These are phyloP conservation scores for Anethum foeniculum DNA, from an alignment of 140 eudicot species.

Conservation along the genomic window DNA sequence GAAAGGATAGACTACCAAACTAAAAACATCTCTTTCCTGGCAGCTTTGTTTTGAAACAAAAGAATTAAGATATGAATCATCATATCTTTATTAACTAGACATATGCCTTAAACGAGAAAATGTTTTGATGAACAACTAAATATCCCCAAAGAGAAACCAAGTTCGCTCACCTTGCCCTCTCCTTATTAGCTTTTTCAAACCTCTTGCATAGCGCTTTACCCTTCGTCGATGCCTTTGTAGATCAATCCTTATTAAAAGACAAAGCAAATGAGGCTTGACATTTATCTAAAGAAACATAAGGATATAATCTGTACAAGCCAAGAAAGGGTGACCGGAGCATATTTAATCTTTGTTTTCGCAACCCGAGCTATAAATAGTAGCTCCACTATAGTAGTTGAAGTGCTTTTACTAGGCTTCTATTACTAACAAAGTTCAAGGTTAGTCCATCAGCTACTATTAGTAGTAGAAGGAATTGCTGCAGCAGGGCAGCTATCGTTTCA, in stretches of 20 bases:
- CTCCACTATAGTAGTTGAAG: not conserved
- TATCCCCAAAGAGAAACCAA: too few relatives aligned
- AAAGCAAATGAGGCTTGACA: slow-evolving; percentile 7
- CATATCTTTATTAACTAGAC: not conserved
- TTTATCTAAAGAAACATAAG: not conserved
- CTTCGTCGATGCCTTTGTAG: slow-evolving; percentile 87
- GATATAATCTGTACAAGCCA: not conserved
- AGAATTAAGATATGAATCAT: not conserved
- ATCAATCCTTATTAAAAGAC: slow-evolving; percentile 57
- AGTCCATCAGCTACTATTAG: not conserved
- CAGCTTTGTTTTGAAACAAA: not conserved
- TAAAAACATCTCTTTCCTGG: not conserved
- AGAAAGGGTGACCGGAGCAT: slow-evolving; percentile 5
- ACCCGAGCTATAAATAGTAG: not conserved
- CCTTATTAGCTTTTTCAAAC: slow-evolving; percentile 68
- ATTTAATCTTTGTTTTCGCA: not conserved
- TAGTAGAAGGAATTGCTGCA: not conserved
- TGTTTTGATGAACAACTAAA: slow-evolving; percentile 1
- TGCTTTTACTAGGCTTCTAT: not conserved
- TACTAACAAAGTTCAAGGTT: not conserved
- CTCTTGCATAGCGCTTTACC: slow-evolving; percentile 75
- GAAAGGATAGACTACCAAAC: not conserved
- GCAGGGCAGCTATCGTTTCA: not conserved
- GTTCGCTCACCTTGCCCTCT: slow-evolving; percentile 81
- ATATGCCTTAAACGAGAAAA: not conserved